Evolutionary conservation across 441 rosid species (phyloP), one percentile per base, ranked within the genome.

Genomic region (Omphalea diandra): DNA sequence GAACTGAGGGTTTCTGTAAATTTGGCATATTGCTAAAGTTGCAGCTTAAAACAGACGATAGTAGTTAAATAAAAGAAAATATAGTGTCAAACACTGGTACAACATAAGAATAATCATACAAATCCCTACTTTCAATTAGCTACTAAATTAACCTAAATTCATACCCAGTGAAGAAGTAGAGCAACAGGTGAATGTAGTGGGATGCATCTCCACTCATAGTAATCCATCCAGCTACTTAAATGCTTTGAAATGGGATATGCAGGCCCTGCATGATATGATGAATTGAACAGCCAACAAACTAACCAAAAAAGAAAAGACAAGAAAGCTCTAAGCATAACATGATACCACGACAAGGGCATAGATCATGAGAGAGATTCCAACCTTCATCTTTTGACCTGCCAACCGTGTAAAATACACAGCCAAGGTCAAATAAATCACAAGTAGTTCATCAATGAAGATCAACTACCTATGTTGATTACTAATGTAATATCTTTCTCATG

Each of bases 121-220:
- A 4, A 49, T 59, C 71, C 49, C 32, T 3, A 41, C 32, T 36
- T 32, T 47, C 32, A 58, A 69, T 61, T 44, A 24, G 20, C 29
- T 10, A 55, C 46, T 31, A 14, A 44, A 40, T 57, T 26, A 31
- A 59, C 18, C 59, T 3, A 29, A 20, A 70, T 9, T 32, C 82
- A 54, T 94, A 94, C 98, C 97, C 93, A 92, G 71, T 92, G 98
- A 69, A 94, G 97, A 78, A 92, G 89, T 74, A 94, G 74, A 76
- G 96, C 88, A 75, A 80, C 88, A 52, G 98, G 94, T 53, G 99
- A 94, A 80, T 83, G 73, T 15, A 90, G 65, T 6, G 94, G 94
- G 65, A 94, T 81, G 82, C 81, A 55, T 74, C 96, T 89, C 98
- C 98, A 92, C 65, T 82, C 89, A 56, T 77, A 94, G 78, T 89